Evolutionary conservation across 1,284 basidiomycete genomes (phyloP), one percentile per base, ranked within the genome.

Genomic region (Moesziomyces sp.): DNA sequence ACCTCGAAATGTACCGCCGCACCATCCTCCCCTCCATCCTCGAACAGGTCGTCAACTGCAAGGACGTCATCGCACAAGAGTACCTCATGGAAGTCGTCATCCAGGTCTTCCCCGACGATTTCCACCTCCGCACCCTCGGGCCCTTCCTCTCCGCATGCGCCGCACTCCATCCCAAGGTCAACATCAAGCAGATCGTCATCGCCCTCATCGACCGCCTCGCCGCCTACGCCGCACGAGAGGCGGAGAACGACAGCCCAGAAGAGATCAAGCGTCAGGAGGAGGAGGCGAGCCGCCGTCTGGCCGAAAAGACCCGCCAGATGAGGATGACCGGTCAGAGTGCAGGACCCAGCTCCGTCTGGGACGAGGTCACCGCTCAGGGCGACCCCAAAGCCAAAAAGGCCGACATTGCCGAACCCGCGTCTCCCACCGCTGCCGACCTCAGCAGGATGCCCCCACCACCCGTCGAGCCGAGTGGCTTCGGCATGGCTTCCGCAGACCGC

Each of bases 41-140:
- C 50, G 82, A 84, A 60, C 82, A 84, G 63, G 82, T 84, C 9
- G 79, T 84, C 50, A 80, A 83, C 52, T 84, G 82, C 71, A 83
- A 83, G 61, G 82, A 84, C 45, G 78, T 81, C 48, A 83, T 84
- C 49, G 82, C 82, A 8, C 82, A 84, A 49, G 82, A 84, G 59
- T 83, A 84, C 40, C 79, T 84, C 50, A 84, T 84, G 82, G 82
- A 84, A 58, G 82, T 83, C 5, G 81, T 84, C 57, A 83, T 84
- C 49, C 82, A 84, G 51, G 82, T 84, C 33, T 84, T 84, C 50
- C 81, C 81, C n/a, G 82, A 84, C 56, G 82, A 84, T 42, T 84
- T 84, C 51, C 82, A 84, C 52, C 74, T 84, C 30, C 79, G 78
- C 48, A 84, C 81, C 5, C 71, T 84, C 14, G 66, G 78, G 0